These are phyloP conservation scores for Vitellaria paradoxa DNA, from an alignment of 179 eudicot species.

Conservation along the genomic window DNA sequence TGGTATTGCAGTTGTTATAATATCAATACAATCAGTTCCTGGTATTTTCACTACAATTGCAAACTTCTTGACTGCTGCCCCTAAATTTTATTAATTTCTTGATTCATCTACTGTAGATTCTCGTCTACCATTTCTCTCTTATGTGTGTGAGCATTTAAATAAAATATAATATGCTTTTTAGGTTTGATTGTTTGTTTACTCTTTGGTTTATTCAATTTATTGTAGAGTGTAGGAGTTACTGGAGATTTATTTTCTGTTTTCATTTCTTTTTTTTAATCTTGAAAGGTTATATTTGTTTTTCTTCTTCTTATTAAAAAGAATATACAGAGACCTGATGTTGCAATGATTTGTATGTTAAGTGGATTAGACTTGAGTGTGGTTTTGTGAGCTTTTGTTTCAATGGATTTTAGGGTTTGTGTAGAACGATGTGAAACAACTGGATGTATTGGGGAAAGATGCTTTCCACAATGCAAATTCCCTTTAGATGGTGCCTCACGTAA, in stretches of 20 bases:
- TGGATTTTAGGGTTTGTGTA: conserved; percentile 54
- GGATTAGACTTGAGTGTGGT: not conserved
- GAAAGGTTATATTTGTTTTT: not conserved
- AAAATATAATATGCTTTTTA: not conserved
- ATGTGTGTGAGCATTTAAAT: not conserved
- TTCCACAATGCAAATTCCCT: conserved; percentile 53
- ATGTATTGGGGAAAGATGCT: conserved; percentile 62
- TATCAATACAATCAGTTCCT: not conserved
- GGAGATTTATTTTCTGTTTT: not conserved
- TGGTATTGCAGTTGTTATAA: not conserved
- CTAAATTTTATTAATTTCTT: not conserved
- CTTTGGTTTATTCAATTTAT: not conserved
- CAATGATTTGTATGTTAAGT: not conserved
- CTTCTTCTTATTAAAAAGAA: not conserved
- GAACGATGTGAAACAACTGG: conserved; percentile 56
- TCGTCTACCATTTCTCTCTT: not conserved
- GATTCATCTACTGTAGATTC: not conserved
- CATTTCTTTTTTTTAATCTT: not conserved
- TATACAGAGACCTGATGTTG: too few species aligned
- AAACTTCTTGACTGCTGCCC: not conserved
- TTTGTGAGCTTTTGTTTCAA: not conserved
- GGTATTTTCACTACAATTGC: not conserved
- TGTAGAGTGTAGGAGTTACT: not conserved
- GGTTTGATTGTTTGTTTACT: not conserved
- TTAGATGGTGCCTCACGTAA: conserved; percentile 34